These are phyloP conservation scores for Rubia balearica DNA, from an alignment of 305 asterid species.

Conservation along the genomic window DNA sequence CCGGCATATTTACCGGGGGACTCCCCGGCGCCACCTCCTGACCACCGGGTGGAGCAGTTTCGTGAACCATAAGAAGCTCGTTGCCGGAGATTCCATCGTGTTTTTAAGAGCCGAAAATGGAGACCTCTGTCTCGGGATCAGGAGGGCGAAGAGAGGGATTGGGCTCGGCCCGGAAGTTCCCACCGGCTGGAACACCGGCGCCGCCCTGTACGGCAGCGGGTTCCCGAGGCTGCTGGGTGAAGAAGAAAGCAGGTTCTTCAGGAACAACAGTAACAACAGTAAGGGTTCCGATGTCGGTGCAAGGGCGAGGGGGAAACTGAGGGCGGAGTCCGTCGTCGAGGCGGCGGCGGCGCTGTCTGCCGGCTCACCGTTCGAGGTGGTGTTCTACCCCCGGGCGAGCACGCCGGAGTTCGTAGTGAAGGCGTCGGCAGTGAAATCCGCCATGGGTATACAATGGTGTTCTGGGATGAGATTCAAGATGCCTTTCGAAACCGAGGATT, in stretches of 20 bases:
- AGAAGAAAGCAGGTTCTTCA: constrained; percentile 28
- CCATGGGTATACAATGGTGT: constrained; percentile 63
- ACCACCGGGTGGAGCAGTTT: constrained; percentile 94
- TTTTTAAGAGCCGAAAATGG: constrained; percentile 75
- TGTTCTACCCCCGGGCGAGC: constrained; percentile 67
- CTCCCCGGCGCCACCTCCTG: constrained; percentile 75
- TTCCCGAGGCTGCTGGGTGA: constrained; percentile 43
- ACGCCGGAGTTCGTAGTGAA: constrained; percentile 82
- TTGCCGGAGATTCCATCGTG: constrained; percentile 84
- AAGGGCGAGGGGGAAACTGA: constrained; percentile 36
- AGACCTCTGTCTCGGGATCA: constrained; percentile 64
- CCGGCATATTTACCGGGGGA: constrained; percentile 85
- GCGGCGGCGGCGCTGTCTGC: constrained; percentile 55
- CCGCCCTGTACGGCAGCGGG: constrained; percentile 30
- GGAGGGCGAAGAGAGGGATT: constrained; percentile 68
- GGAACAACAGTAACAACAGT: constrained; percentile 30
- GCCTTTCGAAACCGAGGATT: constrained; percentile 91
- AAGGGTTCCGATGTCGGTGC: constrained; percentile 29
- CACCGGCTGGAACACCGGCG: constrained; percentile 59
- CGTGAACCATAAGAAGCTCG: constrained; percentile 82
- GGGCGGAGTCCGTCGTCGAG: constrained; percentile 48
- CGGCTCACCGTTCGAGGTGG: constrained; percentile 63
- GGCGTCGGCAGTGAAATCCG: constrained; percentile 50
- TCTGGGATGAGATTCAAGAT: constrained; percentile 89
- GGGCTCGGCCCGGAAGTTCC: constrained; percentile 42